These are phyloP conservation scores for Boletales sp. DNA, from an alignment of 768 basidiomycete species.

Conservation along the genomic window DNA sequence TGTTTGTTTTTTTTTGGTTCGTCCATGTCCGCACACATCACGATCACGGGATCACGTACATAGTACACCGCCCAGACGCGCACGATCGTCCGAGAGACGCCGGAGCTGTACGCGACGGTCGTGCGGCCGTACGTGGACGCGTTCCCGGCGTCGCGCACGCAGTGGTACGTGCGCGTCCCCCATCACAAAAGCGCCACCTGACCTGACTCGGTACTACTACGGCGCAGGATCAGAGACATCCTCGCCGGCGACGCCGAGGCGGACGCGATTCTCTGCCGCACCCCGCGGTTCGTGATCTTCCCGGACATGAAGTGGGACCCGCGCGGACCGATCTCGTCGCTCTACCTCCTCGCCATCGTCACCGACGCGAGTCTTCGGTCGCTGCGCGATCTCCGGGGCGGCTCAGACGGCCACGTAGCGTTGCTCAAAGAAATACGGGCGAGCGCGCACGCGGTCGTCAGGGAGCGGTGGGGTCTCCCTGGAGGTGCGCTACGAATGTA, in stretches of 20 bases:
- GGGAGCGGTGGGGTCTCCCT: constrained; percentile 63
- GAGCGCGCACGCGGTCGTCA: constrained; percentile 50
- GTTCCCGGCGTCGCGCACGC: constrained; percentile 71
- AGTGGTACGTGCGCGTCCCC: too few relatives aligned
- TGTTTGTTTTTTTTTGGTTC: too few relatives aligned
- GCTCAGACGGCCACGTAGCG: constrained; percentile 50
- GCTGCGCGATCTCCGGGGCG: constrained; percentile 64
- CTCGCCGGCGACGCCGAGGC: constrained; percentile 73
- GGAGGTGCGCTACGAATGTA: constrained; percentile 69
- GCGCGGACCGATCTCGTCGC: constrained; percentile 51
- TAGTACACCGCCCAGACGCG: constrained; percentile 77
- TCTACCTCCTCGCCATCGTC: constrained; percentile 84
- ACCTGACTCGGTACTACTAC: too few relatives aligned
- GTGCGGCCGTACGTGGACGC: constrained; percentile 77
- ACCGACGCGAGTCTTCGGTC: constrained; percentile 60
- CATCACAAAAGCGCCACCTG: too few relatives aligned
- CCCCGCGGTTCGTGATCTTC: constrained; percentile 67
- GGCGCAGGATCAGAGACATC: constrained; percentile 78
- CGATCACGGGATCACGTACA: too few relatives aligned
- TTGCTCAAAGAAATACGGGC: constrained; percentile 64
- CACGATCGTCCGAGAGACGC: constrained; percentile 79
- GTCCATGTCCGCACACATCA: too few relatives aligned
- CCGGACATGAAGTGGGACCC: constrained; percentile 99
- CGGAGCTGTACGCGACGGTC: constrained; percentile 62
- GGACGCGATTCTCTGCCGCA: constrained; percentile 65